These are phyloP conservation scores for Agrostemma githago DNA, from an alignment of 148 eudicot genomes.

Conservation along the genomic window DNA sequence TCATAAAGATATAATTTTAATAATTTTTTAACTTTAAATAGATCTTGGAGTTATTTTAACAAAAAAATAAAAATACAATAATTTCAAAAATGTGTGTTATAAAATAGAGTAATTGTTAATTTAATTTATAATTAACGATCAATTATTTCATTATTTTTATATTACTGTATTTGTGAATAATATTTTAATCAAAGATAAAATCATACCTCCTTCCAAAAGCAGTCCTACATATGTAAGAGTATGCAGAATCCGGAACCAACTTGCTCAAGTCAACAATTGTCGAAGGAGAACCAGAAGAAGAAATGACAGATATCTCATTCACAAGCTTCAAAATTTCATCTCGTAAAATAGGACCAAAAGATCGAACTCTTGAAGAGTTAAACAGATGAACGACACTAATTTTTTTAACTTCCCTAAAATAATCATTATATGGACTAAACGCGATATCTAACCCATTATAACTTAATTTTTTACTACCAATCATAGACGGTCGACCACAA, in stretches of 20 bases:
- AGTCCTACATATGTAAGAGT: constrained; percentile 2
- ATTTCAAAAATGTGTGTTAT: no score
- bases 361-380: constrained; percentile 22
- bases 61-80: no score
- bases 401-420: constrained; percentile 25
- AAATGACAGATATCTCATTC: constrained; percentile 6
- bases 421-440: constrained; percentile 18
- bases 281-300: constrained; percentile 4
- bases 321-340: constrained; percentile 23
- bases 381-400: constrained; percentile 24
- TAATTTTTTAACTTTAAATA: no score
- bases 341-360: constrained; percentile 20
- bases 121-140: no score
- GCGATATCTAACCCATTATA: constrained; percentile 27
- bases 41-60: no score
- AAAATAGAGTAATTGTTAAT: no score
- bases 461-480: constrained; percentile 13
- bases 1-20: no score
- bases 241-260: neutral
- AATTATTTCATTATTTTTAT: no score
- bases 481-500: constrained; percentile 19
- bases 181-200: no score
- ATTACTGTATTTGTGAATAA: no score
- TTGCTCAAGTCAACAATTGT: neutral
- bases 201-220: constrained; percentile 1